Evolutionary conservation across 2,329 filamentous ascomycete species (phyloP).

Genomic region (Aspergillus fumigatus): DNA sequence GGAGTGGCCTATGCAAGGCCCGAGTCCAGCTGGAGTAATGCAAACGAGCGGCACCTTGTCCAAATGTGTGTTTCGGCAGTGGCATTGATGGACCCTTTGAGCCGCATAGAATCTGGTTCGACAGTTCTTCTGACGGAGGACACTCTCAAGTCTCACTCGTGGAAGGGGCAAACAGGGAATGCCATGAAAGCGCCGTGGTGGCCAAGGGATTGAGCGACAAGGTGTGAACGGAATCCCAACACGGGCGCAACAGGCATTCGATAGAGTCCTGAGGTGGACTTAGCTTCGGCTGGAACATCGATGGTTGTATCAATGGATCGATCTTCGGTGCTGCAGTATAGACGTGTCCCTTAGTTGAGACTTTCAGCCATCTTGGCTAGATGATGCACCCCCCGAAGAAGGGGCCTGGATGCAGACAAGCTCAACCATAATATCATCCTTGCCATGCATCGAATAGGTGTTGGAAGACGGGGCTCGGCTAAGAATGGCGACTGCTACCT

Average conservation of each 20-base stretch:
- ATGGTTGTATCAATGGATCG: background rate
- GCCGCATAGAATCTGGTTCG: background rate
- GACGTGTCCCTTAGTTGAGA: background rate
- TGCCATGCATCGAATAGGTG: constrained; percentile 17
- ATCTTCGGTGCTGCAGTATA: background rate
- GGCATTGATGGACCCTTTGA: background rate
- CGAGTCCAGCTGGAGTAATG: background rate
- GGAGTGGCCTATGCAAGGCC: background rate
- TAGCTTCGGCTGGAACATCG: background rate
- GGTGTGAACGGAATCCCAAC: background rate
- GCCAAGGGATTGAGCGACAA: background rate
- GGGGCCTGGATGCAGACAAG: constrained; percentile 35
- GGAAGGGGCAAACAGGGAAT: background rate
- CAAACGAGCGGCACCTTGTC: background rate
- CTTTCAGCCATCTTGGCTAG: constrained; percentile 13
- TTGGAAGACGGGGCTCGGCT: constrained; percentile 29
- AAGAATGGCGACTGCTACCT: constrained; percentile 36
- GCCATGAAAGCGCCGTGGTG: background rate
- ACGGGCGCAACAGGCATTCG: background rate
- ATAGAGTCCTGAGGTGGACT: background rate
- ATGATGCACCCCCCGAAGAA: constrained; percentile 19
- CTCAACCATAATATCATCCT: constrained; percentile 32
- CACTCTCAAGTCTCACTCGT: background rate
- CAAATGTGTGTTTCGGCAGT: background rate
- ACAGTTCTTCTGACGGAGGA: background rate